Evolutionary conservation across 2,329 filamentous ascomycete genomes (phyloP).

Genomic region (Venturia oleaginea): DNA sequence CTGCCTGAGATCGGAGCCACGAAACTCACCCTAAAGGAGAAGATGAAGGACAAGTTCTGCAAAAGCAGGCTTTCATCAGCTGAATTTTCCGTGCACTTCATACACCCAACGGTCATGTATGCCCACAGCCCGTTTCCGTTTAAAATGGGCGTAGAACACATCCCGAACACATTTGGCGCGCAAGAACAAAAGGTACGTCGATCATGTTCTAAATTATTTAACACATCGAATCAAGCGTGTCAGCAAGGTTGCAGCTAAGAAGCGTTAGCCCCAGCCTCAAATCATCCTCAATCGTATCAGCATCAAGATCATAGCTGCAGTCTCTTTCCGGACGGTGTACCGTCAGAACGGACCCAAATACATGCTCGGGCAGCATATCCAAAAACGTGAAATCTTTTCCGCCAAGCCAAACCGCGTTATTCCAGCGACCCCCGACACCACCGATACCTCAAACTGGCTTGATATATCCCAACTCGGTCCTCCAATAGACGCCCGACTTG

Average conservation of each 20-base stretch:
- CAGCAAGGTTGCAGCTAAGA: neutral
- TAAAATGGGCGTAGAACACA: neutral
- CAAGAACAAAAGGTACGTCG: neutral
- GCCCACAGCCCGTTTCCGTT: neutral
- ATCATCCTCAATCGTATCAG: too few relatives aligned
- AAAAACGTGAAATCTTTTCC: neutral
- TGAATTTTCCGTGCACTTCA: neutral
- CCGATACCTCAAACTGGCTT: neutral
- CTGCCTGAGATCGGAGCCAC: too few relatives aligned
- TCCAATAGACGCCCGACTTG: neutral
- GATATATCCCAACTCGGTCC: neutral
- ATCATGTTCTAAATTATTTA: neutral
- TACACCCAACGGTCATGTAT: neutral
- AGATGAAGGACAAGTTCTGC: too few relatives aligned
- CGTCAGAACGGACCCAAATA: neutral
- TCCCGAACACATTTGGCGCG: neutral
- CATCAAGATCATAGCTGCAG: too few relatives aligned
- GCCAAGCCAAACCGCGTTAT: neutral
- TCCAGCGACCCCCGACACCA: neutral
- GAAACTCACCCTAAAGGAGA: too few relatives aligned
- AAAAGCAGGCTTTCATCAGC: too few relatives aligned
- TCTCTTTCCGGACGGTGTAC: too few relatives aligned
- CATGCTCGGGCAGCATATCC: neutral
- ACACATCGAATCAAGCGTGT: neutral
- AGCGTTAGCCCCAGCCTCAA: too few relatives aligned